phyloP scores from a whole-genome alignment of 495 filamentous ascomycete species.

The Pseudotulostoma volvatum region DNA sequence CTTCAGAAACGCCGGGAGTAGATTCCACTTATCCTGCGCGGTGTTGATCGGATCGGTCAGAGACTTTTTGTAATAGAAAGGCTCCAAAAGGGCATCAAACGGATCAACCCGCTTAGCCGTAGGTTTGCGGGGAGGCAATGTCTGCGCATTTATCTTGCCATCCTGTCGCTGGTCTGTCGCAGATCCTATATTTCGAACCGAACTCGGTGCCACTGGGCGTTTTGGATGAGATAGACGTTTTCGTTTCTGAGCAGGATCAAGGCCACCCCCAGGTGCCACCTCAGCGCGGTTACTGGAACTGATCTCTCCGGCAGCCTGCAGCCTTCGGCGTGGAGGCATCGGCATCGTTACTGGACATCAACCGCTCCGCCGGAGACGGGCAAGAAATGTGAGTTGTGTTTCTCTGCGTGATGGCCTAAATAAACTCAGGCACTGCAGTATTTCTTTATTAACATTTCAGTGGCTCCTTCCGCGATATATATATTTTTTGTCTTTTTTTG shows the following conservation, averaged over 20 bases:
- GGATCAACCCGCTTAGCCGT: constrained; percentile 20
- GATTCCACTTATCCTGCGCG: constrained; percentile 88
- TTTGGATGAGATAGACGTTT: too few relatives aligned
- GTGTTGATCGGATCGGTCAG: constrained; percentile 88
- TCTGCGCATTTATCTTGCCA: constrained; percentile 3
- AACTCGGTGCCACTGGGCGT: neutral
- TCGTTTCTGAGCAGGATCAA: neutral
- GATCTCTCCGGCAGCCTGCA: constrained; percentile 12
- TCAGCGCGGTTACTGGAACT: constrained; percentile 11
- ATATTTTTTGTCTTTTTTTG: too few relatives aligned
- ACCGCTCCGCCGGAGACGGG: too few relatives aligned
- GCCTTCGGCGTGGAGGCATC: constrained; percentile 16
- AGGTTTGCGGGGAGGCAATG: constrained; percentile 15
- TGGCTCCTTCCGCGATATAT: too few relatives aligned
- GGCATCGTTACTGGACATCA: too few relatives aligned
- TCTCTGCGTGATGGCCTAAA: too few relatives aligned
- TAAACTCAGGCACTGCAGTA: too few relatives aligned
- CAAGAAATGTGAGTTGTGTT: too few relatives aligned
- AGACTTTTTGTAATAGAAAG: constrained; percentile 90
- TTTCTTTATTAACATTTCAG: too few relatives aligned
- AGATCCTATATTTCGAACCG: neutral
- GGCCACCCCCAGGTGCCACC: neutral
- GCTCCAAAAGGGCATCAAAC: constrained; percentile 81
- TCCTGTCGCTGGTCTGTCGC: neutral
- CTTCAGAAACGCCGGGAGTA: constrained; percentile 89